Evolutionary conservation across 805 yeast genomes (phyloP).

Genomic region (Kuraishia piskuri): DNA sequence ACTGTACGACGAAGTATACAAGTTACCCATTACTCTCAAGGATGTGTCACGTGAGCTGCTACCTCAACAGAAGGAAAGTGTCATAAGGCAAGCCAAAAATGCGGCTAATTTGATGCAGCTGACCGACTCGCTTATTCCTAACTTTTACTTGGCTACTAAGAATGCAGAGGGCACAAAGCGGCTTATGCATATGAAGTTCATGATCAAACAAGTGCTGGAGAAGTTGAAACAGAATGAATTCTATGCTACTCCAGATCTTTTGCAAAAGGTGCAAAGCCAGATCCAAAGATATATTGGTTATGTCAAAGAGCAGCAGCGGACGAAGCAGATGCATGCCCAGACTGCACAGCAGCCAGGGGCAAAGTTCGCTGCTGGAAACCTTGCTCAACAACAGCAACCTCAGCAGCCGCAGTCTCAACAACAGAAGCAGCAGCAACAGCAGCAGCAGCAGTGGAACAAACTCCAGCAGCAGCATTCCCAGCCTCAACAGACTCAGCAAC

Average conservation of each 20-base stretch:
- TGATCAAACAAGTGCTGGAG: slow-evolving; percentile 71
- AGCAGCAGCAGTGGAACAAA: not conserved
- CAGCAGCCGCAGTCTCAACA: not conserved
- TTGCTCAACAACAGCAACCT: not conserved
- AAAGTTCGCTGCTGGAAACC: slow-evolving; percentile 4
- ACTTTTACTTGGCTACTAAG: slow-evolving; percentile 67
- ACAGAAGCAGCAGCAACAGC: not conserved
- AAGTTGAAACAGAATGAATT: slow-evolving; percentile 55
- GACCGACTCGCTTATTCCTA: slow-evolving; percentile 71
- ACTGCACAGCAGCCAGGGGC: slow-evolving; percentile 5
- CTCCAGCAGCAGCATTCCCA: not conserved
- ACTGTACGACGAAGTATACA: slow-evolving; percentile 61
- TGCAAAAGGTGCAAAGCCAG: slow-evolving; percentile 63
- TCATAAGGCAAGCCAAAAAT: slow-evolving; percentile 43
- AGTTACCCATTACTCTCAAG: slow-evolving; percentile 55
- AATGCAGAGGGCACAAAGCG: slow-evolving; percentile 70
- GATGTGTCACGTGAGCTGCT: slow-evolving; percentile 56
- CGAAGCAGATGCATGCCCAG: slow-evolving; percentile 4
- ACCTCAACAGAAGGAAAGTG: slow-evolving; percentile 54
- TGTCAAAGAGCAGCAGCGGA: slow-evolving; percentile 40
- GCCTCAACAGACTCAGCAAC: not conserved
- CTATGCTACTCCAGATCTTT: slow-evolving; percentile 63
- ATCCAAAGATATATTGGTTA: slow-evolving; percentile 67
- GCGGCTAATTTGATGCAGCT: slow-evolving; percentile 54
- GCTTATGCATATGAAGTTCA: slow-evolving; percentile 67